Evolutionary conservation across 805 yeast genomes (phyloP).

Genomic region (Candida chauliodis): DNA sequence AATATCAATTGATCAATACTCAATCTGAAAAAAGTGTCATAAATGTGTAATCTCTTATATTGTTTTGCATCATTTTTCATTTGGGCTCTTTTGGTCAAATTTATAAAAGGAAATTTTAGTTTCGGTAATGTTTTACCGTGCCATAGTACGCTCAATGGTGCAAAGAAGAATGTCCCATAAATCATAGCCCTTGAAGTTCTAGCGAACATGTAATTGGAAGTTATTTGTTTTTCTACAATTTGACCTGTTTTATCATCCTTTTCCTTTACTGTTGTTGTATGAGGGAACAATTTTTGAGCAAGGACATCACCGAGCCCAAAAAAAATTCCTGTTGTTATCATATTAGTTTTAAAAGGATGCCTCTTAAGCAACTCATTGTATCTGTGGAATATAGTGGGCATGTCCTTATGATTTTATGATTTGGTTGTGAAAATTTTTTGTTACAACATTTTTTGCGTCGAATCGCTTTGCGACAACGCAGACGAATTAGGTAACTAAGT

Average conservation of each 20-base stretch:
- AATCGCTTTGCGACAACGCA: too few relatives aligned
- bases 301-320: slow-evolving; percentile 42
- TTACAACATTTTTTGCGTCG: background rate
- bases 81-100: background rate
- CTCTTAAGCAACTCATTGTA: slow-evolving; percentile 30
- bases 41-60: slow-evolving; percentile 12
- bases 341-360: slow-evolving; percentile 53
- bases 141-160: slow-evolving; percentile 39
- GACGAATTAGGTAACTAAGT: too few relatives aligned
- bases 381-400: slow-evolving; percentile 16
- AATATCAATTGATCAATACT: slow-evolving; percentile 33
- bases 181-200: slow-evolving; percentile 35
- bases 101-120: slow-evolving; percentile 32
- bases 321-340: slow-evolving; percentile 48
- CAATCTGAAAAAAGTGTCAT: slow-evolving; percentile 24
- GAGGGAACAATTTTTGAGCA: slow-evolving; percentile 40
- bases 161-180: slow-evolving; percentile 37
- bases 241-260: slow-evolving; percentile 3
- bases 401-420: background rate
- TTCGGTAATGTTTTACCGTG: slow-evolving; percentile 34
- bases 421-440: slow-evolving; percentile 3
- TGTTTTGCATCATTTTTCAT: slow-evolving; percentile 13
- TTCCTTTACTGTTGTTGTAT: slow-evolving; percentile 16
- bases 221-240: slow-evolving; percentile 13
- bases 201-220: slow-evolving; percentile 20